Evolutionary conservation across 2,329 filamentous ascomycete genomes (phyloP).

Genomic region (Basipetospora chlamydospora): DNA sequence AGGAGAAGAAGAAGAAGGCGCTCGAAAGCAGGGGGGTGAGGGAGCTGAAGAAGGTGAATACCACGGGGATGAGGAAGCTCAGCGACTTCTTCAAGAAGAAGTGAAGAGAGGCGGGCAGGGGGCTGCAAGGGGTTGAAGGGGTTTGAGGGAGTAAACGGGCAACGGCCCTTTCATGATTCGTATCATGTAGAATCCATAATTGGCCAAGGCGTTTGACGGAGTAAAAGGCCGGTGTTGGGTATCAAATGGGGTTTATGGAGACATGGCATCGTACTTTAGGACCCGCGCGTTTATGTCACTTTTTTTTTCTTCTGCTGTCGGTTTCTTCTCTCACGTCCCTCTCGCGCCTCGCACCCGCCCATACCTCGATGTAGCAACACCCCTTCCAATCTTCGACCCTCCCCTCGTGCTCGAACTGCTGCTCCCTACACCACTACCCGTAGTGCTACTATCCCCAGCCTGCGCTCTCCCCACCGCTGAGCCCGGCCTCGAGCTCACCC

Average conservation of each 20-base stretch:
- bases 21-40: conserved; percentile 61
- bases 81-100: conserved; percentile 83
- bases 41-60: conserved; percentile 80
- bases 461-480: no score
- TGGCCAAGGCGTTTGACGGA: no score
- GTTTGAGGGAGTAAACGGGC: not conserved
- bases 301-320: not conserved
- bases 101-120: conserved; percentile 9
- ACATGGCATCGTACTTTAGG: no score
- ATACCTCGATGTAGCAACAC: not conserved
- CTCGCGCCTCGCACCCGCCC: not conserved
- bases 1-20: conserved; percentile 74
- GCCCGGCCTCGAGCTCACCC: not conserved
- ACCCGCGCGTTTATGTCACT: no score
- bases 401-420: conserved; percentile 2
- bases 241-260: no score
- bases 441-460: conserved; percentile 14
- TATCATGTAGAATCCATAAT: no score
- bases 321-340: not conserved
- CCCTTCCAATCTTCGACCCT: conserved; percentile 19
- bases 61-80: conserved; percentile 90
- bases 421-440: conserved; percentile 17
- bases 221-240: no score
- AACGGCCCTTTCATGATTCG: no score
- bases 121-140: not conserved